These are phyloP conservation scores for Russula sp. DNA, from an alignment of 768 basidiomycete species.

Conservation along the genomic window DNA sequence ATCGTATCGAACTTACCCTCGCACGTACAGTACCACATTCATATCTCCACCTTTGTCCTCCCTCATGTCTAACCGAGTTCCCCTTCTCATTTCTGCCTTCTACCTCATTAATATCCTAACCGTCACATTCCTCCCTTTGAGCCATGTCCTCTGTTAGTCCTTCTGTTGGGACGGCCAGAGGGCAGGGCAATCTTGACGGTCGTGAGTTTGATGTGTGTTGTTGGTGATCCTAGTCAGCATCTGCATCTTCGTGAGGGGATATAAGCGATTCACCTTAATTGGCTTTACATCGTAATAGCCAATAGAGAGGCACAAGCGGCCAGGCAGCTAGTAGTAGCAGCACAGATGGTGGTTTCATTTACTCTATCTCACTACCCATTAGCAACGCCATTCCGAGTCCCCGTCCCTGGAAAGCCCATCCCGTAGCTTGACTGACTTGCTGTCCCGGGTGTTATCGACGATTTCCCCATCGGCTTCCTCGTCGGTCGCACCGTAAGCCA, in stretches of 20 bases:
- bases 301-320: not conserved
- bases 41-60: no score
- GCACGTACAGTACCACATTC: no score
- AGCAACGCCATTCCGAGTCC: no score
- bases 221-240: no score
- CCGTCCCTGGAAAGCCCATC: not conserved
- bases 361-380: not conserved
- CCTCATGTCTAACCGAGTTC: slow-evolving; percentile 2
- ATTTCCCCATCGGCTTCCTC: not conserved
- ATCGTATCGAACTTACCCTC: no score
- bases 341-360: not conserved
- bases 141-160: slow-evolving; percentile 10
- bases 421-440: not conserved
- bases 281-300: not conserved
- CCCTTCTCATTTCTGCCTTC: not conserved
- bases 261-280: not conserved
- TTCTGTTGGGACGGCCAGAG: slow-evolving; percentile 21
- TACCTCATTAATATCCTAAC: not conserved
- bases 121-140: not conserved
- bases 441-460: not conserved
- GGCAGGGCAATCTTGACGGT: slow-evolving; percentile 29
- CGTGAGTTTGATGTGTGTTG: slow-evolving; percentile 25
- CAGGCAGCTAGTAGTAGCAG: not conserved
- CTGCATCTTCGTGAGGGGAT: not conserved
- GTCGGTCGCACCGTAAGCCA: not conserved